These are phyloP conservation scores for Entonaema liquescens DNA, from an alignment of 495 filamentous ascomycete genomes.

Conservation along the genomic window DNA sequence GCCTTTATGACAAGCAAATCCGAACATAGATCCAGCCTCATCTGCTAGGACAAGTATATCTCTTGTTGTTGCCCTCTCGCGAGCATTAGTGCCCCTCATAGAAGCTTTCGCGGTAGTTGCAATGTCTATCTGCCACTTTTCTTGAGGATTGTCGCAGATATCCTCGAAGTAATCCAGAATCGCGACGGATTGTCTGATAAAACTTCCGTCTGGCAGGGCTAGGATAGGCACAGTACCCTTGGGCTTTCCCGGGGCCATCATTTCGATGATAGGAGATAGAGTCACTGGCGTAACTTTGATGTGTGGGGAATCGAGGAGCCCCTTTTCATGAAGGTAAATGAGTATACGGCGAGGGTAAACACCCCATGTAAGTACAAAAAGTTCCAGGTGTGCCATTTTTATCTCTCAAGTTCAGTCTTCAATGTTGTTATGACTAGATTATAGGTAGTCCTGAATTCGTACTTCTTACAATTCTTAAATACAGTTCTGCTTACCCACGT, in stretches of 20 bases:
- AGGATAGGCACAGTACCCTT: conserved; percentile 7
- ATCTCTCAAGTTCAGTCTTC: background rate
- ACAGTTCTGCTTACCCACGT: background rate
- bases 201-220: conserved; percentile 28
- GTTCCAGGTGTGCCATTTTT: conserved; percentile 11
- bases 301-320: conserved; percentile 15
- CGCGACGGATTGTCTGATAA: conserved; percentile 33
- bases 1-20: conserved; percentile 17
- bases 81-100: conserved; percentile 24
- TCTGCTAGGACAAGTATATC: conserved; percentile 22
- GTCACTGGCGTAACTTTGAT: conserved; percentile 5
- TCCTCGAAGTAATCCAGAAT: conserved; percentile 43
- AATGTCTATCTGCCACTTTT: conserved; percentile 22
- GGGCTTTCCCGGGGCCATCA: background rate
- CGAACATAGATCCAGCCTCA: conserved; percentile 6
- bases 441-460: background rate
- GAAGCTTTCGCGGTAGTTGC: conserved; percentile 6
- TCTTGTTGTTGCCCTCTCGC: conserved; percentile 11
- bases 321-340: conserved; percentile 41
- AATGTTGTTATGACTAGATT: background rate
- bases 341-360: conserved; percentile 30
- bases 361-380: conserved; percentile 21
- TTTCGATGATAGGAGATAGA: background rate
- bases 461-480: background rate
- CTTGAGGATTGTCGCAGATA: conserved; percentile 23